phyloP scores from a whole-genome alignment of 225 moss, liverwort and hornwort genomes.

The Climacium dendroides region DNA sequence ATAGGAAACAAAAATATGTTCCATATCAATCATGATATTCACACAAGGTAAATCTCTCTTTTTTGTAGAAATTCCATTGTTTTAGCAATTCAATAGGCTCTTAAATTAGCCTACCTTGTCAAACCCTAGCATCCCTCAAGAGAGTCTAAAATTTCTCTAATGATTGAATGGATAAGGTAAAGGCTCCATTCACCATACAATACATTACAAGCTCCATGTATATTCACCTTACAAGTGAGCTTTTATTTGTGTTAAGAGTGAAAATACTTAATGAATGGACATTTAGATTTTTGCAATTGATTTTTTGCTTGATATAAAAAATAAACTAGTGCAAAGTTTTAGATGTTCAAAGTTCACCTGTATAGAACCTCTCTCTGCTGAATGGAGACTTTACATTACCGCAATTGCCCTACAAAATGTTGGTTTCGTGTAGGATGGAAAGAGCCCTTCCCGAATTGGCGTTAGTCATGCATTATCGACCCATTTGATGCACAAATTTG shows the following conservation, averaged over 20 bases:
- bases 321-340: not conserved
- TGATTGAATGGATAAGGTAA: no score
- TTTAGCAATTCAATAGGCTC: no score
- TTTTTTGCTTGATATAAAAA: not conserved
- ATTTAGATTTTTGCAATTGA: not conserved
- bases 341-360: not conserved
- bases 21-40: no score
- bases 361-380: not conserved
- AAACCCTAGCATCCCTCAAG: no score
- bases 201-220: not conserved
- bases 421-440: not conserved
- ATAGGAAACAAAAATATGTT: no score
- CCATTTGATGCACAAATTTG: not conserved
- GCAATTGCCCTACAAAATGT: not conserved
- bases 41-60: no score
- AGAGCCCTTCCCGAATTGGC: not conserved
- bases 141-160: no score
- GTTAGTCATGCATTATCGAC: not conserved
- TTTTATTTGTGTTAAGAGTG: not conserved
- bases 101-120: no score
- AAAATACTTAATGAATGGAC: no score
- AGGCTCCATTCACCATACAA: not conserved
- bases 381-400: not conserved
- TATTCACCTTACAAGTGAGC: not conserved
- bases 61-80: no score